Base-by-base conservation (phyloP, 345 rosid species). In the Linum tenue region DNA sequence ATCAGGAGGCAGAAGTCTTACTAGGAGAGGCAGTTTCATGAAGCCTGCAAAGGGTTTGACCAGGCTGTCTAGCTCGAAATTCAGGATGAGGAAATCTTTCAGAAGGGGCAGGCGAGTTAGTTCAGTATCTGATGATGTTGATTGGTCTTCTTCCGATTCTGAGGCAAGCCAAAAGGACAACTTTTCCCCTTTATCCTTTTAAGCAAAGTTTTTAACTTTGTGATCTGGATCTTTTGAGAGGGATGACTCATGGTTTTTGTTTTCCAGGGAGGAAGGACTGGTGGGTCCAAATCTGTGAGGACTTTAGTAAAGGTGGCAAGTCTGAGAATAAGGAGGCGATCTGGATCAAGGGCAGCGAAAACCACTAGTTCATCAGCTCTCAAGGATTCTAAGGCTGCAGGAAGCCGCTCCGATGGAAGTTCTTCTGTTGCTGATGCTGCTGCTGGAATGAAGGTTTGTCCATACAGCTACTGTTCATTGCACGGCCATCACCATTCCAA, bases 331-430 rank as follows among this genome's bases (percentile, higher is more conserved):
- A 81, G 56, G 68, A 75, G 78, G 69, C 40, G 72, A 56, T 64
- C 79, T n/a, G 66, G 72, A 40, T 69, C 70, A 2, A 65, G 72
- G 22, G 38, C 84, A 57, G 72, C 77, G 39, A 84, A 72, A 78
- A 75, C 90, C 60, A 94, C 97, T 5, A 88, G 96, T 69, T 91
- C 99, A 51, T 91, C 96, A 11, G 75, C 84, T 63, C 82, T 94
- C 69, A 94, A 87, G 80, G 82, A 73, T 51, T 77, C 90, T 22
- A 94, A 86, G 76, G 69, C 78, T 62, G 73, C 31, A 22, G 31
- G 31, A 22, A 22, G 31, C 31, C 31, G 31, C 31, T 22, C 31
- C 31, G 31, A 22, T 22, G 31, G 31, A 22, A 22, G 31, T 22
- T 22, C 31, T 22, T 22, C 31, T 22, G 31, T 22, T 22, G 31